These are phyloP conservation scores for Lactarius quietus DNA, from an alignment of 768 basidiomycete genomes.

Conservation along the genomic window DNA sequence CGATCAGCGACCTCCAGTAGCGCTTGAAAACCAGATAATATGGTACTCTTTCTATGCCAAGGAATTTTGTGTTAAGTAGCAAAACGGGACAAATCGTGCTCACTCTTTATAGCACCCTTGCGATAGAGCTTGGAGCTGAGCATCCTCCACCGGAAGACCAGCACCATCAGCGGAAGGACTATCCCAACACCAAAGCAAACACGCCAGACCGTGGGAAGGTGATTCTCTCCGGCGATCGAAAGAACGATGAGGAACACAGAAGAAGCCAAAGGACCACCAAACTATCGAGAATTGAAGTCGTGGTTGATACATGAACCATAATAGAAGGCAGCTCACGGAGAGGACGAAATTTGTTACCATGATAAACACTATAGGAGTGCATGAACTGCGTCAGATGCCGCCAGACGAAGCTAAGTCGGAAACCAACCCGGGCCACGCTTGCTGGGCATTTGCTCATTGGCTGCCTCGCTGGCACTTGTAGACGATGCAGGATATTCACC, in stretches of 20 bases:
- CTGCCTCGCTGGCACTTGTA: slow-evolving; percentile 65
- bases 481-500: slow-evolving; percentile 77
- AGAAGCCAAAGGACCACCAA: slow-evolving; percentile 65
- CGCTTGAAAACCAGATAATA: slow-evolving; percentile 55
- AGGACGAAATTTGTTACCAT: slow-evolving; percentile 74
- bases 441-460: slow-evolving; percentile 62
- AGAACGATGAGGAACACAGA: slow-evolving; percentile 65
- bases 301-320: not conserved
- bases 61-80: not conserved
- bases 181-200: slow-evolving; percentile 64
- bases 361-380: slow-evolving; percentile 50
- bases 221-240: slow-evolving; percentile 58
- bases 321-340: slow-evolving; percentile 40
- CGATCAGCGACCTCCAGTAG: slow-evolving; percentile 68
- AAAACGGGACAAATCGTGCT: slow-evolving; percentile 21
- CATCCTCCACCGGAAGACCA: slow-evolving; percentile 73
- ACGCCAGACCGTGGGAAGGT: slow-evolving; percentile 64
- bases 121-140: slow-evolving; percentile 61
- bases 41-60: slow-evolving; percentile 47
- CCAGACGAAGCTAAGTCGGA: slow-evolving; percentile 3
- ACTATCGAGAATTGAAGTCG: slow-evolving; percentile 34
- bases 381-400: slow-evolving; percentile 2
- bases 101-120: slow-evolving; percentile 62
- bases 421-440: slow-evolving; percentile 54
- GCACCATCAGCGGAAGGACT: slow-evolving; percentile 59